Evolutionary conservation across 768 basidiomycete species (phyloP).

Genomic region (Saitozyma sp.): DNA sequence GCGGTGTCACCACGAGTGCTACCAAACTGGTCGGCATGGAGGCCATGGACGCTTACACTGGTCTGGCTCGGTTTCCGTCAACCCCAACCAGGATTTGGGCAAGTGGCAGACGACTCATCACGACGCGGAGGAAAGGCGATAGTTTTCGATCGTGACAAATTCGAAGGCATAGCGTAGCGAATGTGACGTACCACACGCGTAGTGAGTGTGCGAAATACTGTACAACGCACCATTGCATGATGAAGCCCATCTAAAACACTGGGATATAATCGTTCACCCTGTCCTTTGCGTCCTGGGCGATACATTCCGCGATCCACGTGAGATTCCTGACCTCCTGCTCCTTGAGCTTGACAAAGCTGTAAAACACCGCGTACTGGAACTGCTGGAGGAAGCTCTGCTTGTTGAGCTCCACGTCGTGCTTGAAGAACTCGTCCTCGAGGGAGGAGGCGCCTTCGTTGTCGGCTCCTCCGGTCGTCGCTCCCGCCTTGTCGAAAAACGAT

Average conservation of each 20-base stretch:
- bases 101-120: no score
- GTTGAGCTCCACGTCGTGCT: constrained; percentile 86
- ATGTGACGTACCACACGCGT: no score
- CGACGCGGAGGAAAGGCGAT: no score
- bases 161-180: no score
- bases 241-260: neutral
- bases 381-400: constrained; percentile 93
- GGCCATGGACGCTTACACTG: no score
- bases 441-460: constrained; percentile 60
- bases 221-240: no score
- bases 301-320: constrained; percentile 84
- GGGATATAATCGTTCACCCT: constrained; percentile 94
- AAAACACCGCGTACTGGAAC: constrained; percentile 86
- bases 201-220: no score
- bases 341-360: constrained; percentile 68
- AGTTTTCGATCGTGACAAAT: no score
- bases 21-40: no score
- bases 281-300: constrained; percentile 92
- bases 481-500: constrained; percentile 74
- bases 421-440: constrained; percentile 93
- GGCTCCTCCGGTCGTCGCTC: constrained; percentile 51
- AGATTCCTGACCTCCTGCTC: constrained; percentile 57
- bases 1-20: no score
- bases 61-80: no score
- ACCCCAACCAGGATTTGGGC: no score